Evolutionary conservation across 2,329 filamentous ascomycete species (phyloP).

Genomic region (Exophiala dermatitidis): DNA sequence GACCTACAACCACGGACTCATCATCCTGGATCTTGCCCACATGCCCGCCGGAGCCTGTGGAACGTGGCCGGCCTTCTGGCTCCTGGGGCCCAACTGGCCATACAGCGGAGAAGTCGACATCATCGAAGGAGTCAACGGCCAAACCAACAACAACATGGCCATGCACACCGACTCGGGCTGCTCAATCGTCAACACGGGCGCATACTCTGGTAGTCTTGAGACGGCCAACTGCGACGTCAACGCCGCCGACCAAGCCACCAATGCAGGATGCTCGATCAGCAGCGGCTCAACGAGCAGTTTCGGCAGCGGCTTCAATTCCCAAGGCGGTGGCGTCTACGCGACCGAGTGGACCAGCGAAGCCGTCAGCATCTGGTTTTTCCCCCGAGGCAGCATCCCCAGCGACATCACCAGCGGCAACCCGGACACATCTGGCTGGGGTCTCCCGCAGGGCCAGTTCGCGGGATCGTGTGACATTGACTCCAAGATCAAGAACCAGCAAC

Average conservation of each 20-base stretch:
- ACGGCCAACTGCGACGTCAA: conserved; percentile 53
- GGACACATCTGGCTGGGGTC: conserved; percentile 60
- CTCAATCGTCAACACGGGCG: conserved; percentile 44
- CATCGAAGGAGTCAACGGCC: conserved; percentile 63
- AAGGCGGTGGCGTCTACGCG: conserved; percentile 63
- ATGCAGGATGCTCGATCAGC: conserved; percentile 55
- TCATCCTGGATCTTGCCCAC: conserved; percentile 65
- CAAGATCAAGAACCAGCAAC: conserved; percentile 64
- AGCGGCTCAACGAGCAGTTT: conserved; percentile 50
- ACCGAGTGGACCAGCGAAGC: conserved; percentile 65
- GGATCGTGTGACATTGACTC: conserved; percentile 63
- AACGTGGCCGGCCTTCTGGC: conserved; percentile 62
- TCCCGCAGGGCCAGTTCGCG: conserved; percentile 61
- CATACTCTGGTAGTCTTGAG: conserved; percentile 42
- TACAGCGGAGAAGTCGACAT: conserved; percentile 62
- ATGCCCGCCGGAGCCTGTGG: conserved; percentile 69
- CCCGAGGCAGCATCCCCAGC: conserved; percentile 55
- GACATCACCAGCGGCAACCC: conserved; percentile 57
- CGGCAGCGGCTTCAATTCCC: conserved; percentile 63
- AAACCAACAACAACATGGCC: conserved; percentile 54
- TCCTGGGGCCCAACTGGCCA: conserved; percentile 55
- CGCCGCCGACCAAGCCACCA: conserved; percentile 38
- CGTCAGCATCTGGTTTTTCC: conserved; percentile 80
- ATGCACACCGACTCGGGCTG: conserved; percentile 61
- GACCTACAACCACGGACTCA: conserved; percentile 57